Conservation (phyloP, 805 yeast species). For the Candida xyloterini region DNA sequence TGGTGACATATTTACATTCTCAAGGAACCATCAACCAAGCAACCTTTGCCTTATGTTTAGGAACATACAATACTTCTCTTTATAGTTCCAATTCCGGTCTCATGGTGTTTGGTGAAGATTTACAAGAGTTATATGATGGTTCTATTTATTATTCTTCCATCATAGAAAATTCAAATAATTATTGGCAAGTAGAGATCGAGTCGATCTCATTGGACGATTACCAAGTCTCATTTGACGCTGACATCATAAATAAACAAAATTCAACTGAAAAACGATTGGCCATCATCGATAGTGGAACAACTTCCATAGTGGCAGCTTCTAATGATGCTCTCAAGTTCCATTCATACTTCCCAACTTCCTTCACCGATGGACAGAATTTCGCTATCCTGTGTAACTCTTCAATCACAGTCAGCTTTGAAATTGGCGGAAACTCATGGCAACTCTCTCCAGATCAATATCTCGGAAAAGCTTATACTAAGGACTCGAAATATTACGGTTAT, state of each 20-base stretch:
- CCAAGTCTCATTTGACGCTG: conserved; percentile 33
- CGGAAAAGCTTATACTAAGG: conserved; percentile 43
- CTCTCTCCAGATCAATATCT: conserved; percentile 43
- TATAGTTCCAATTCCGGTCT: conserved; percentile 37
- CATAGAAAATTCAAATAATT: conserved; percentile 32
- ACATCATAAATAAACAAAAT: conserved; percentile 13
- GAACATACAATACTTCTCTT: conserved; percentile 27
- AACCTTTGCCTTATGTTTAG: conserved; percentile 46
- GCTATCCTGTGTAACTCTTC: conserved; percentile 58
- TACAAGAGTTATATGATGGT: conserved; percentile 37
- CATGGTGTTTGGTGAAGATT: conserved; percentile 42
- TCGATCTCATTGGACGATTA: conserved; percentile 35
- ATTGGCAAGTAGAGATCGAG: conserved; percentile 52
- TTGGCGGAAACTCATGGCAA: conserved; percentile 46
- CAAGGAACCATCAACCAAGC: conserved; percentile 35
- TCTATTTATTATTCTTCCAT: conserved; percentile 40
- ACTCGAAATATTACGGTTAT: conserved; percentile 41
- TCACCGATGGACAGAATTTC: conserved; percentile 60
- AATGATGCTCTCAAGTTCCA: conserved; percentile 54
- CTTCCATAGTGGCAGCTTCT: conserved; percentile 53
- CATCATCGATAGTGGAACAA: conserved; percentile 65
- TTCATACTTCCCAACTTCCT: conserved; percentile 45
- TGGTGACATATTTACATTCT: conserved; percentile 38
- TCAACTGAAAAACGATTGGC: conserved; percentile 37
- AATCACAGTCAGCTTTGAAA: conserved; percentile 36